phyloP scores from a whole-genome alignment of 768 basidiomycete species.

The Mycena galopus region DNA sequence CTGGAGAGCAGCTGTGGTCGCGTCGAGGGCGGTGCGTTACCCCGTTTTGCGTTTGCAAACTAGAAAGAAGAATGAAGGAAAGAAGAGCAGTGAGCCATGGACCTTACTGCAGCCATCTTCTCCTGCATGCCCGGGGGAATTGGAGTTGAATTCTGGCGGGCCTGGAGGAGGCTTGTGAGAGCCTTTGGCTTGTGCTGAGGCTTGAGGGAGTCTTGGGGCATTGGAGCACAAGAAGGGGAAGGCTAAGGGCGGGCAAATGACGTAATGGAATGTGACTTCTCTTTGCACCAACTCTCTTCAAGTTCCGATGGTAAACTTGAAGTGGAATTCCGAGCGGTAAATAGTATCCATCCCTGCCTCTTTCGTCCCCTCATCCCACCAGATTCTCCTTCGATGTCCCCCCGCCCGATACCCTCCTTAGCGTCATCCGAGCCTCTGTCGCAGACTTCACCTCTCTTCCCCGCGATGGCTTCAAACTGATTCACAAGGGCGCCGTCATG shows the following conservation, averaged over 20 bases:
- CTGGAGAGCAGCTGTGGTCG: conserved; percentile 55
- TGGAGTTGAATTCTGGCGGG: conserved; percentile 63
- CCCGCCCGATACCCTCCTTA: conserved; percentile 69
- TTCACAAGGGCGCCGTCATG: conserved; percentile 92
- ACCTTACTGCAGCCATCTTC: conserved; percentile 91
- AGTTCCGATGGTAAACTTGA: conserved; percentile 51
- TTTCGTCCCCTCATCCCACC: conserved; percentile 19
- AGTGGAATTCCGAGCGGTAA: conserved; percentile 59
- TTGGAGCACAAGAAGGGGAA: conserved; percentile 4
- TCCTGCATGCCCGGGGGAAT: conserved; percentile 93
- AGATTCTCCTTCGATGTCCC: conserved; percentile 65
- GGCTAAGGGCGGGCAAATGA: conserved; percentile 32
- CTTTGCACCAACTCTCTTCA: not conserved
- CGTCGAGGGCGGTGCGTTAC: conserved; percentile 52
- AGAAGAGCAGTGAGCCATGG: not conserved
- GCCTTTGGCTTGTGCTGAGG: conserved; percentile 43
- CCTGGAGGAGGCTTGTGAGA: conserved; percentile 59
- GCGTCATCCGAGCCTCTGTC: conserved; percentile 68
- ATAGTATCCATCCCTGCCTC: conserved; percentile 7
- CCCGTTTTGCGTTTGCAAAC: conserved; percentile 49
- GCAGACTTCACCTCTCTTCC: conserved; percentile 84
- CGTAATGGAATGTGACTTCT: conserved; percentile 18
- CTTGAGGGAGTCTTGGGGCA: conserved; percentile 38
- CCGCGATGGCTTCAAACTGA: conserved; percentile 80
- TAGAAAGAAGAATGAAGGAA: conserved; percentile 27